These are phyloP conservation scores for Protomyces gravidus DNA, from an alignment of 1,139 yeast species.

Conservation along the genomic window DNA sequence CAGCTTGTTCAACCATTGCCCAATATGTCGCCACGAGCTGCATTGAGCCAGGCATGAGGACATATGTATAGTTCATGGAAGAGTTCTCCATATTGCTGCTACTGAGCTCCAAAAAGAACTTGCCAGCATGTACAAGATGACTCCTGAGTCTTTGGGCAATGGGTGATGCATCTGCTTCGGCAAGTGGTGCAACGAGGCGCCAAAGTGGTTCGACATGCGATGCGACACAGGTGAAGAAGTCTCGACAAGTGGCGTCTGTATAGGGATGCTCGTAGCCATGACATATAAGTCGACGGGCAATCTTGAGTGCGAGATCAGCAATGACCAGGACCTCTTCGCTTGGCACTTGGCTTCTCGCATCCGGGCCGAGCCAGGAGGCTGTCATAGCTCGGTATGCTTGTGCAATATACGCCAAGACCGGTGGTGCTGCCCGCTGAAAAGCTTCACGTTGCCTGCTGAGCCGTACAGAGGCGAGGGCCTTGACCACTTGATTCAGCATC, in stretches of 20 bases:
- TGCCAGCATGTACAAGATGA: conserved; percentile 31
- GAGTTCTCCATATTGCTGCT: conserved; percentile 15
- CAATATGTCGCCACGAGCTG: conserved; percentile 58
- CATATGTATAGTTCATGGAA: conserved; percentile 46
- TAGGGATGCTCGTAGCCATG: conserved; percentile 74
- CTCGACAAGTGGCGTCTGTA: conserved; percentile 54
- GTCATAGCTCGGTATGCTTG: neutral
- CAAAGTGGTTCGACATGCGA: conserved; percentile 59
- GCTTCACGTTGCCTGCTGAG: conserved; percentile 80
- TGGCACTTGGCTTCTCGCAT: neutral
- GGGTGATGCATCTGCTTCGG: conserved; percentile 25
- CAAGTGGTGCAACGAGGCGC: conserved; percentile 50
- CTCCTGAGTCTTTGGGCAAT: conserved; percentile 59
- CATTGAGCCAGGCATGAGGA: conserved; percentile 61
- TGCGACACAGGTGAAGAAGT: conserved; percentile 56
- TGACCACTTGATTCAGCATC: conserved; percentile 70
- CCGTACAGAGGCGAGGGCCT: conserved; percentile 65
- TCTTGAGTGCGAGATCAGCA: conserved; percentile 72
- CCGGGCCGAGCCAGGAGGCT: conserved; percentile 40
- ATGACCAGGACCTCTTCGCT: conserved; percentile 46
- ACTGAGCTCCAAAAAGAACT: conserved; percentile 14
- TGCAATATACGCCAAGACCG: neutral
- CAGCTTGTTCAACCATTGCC: conserved; percentile 58
- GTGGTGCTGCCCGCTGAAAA: conserved; percentile 48
- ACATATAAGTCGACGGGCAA: conserved; percentile 63